Conservation (phyloP, 257 asterid genomes). For the Petrea volubilis region DNA sequence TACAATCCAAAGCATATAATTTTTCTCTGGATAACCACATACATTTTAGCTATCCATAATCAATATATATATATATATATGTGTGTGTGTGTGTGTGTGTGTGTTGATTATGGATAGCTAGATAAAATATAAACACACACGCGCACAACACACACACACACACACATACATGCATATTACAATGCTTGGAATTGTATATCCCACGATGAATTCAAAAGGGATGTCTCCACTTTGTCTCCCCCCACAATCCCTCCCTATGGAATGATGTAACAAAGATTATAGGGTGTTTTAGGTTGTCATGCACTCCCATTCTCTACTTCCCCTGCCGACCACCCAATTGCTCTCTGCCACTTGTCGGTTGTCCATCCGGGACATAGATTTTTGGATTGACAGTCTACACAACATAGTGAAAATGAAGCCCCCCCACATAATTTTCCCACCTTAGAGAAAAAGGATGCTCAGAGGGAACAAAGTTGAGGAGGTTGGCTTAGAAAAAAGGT, state of each 20-base stretch:
- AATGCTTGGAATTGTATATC: not conserved
- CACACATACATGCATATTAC: not conserved
- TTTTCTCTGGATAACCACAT: not conserved
- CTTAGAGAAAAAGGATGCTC: not conserved
- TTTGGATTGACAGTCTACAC: slow-evolving; percentile 9
- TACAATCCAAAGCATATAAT: not conserved
- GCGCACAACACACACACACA: not conserved
- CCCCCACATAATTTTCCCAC: slow-evolving; percentile 5
- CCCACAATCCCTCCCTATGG: slow-evolving; percentile 13
- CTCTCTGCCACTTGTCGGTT: slow-evolving; percentile 6
- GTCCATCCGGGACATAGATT: not conserved
- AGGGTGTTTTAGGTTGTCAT: slow-evolving; percentile 39
- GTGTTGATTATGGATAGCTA: too few relatives aligned
- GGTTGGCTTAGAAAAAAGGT: slow-evolving; percentile 20
- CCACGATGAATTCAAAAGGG: slow-evolving; percentile 40
- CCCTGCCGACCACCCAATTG: slow-evolving; percentile 27
- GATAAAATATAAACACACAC: too few relatives aligned
- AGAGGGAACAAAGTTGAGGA: slow-evolving; percentile 22
- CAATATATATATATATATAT: too few relatives aligned
- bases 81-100: too few relatives aligned
- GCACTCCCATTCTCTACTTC: slow-evolving; percentile 34
- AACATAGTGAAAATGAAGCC: not conserved
- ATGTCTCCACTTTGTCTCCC: slow-evolving; percentile 67
- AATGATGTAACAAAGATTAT: slow-evolving; percentile 28
- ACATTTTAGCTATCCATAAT: too few relatives aligned